These are phyloP conservation scores for Pichia exigua DNA, from an alignment of 805 yeast genomes.

Conservation along the genomic window DNA sequence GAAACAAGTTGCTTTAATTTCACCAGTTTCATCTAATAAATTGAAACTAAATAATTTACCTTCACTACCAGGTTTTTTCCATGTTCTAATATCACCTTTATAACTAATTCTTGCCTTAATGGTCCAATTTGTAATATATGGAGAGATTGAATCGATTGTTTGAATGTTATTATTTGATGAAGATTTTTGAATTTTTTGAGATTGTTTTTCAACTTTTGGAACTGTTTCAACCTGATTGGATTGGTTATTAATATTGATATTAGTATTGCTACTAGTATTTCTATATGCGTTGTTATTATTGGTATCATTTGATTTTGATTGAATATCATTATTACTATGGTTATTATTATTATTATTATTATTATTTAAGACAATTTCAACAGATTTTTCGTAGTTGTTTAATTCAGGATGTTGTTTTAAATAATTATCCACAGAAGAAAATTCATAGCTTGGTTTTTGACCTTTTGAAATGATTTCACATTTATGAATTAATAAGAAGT, in stretches of 20 bases:
- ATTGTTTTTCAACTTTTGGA: neutral
- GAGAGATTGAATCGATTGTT: slow-evolving; percentile 83
- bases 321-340: neutral
- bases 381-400: slow-evolving; percentile 23
- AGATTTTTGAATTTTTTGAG: slow-evolving; percentile 10
- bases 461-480: slow-evolving; percentile 29
- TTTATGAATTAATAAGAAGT: slow-evolving; percentile 22
- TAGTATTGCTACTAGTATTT: neutral
- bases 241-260: neutral
- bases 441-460: slow-evolving; percentile 17
- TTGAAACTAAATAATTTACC: slow-evolving; percentile 88
- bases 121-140: slow-evolving; percentile 86
- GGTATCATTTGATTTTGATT: neutral
- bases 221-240: slow-evolving; percentile 9
- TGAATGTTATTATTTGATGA: neutral
- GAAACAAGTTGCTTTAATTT: slow-evolving; percentile 92
- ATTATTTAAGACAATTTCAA: slow-evolving; percentile 1
- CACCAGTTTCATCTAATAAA: slow-evolving; percentile 89
- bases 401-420: slow-evolving; percentile 52
- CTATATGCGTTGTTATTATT: neutral
- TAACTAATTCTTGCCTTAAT: slow-evolving; percentile 86
- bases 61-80: slow-evolving; percentile 79
- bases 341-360: no score
- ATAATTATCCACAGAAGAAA: slow-evolving; percentile 42
- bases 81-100: slow-evolving; percentile 81